phyloP scores from a whole-genome alignment of 139 green algal genomes.

The Volvox africanus region DNA sequence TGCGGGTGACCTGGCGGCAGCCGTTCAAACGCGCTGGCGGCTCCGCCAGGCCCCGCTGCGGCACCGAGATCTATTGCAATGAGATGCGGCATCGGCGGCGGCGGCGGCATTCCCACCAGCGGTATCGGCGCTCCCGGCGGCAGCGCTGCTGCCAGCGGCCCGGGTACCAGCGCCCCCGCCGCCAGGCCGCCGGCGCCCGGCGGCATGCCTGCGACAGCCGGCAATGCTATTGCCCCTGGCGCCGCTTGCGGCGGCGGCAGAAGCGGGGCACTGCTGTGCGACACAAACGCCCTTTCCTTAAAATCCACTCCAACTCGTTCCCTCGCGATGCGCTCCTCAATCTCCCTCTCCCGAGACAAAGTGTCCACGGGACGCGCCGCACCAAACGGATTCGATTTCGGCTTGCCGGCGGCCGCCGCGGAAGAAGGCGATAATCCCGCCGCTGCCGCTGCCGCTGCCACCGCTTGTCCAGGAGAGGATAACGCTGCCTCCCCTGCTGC shows the following conservation, averaged over 20 bases:
- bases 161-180: not conserved
- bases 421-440: not conserved
- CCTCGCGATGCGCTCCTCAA: constrained; percentile 45
- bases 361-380: constrained; percentile 50
- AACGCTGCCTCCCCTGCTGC: too few species aligned
- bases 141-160: not conserved
- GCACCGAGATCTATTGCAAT: not conserved
- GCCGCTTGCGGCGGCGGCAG: not conserved
- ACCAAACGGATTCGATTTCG: constrained; percentile 55
- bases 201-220: not conserved
- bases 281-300: not conserved
- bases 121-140: not conserved
- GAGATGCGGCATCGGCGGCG: constrained; percentile 4
- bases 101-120: not conserved
- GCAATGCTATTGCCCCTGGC: not conserved
- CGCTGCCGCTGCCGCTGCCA: not conserved
- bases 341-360: constrained; percentile 33
- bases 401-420: constrained; percentile 2
- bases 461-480: not conserved
- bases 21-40: not conserved
- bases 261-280: not conserved
- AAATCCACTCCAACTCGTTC: constrained; percentile 23
- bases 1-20: constrained; percentile 8
- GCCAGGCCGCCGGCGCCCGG: not conserved
- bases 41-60: not conserved